phyloP scores from a whole-genome alignment of 2,329 filamentous ascomycete genomes.

The Aschersonia sp. region DNA sequence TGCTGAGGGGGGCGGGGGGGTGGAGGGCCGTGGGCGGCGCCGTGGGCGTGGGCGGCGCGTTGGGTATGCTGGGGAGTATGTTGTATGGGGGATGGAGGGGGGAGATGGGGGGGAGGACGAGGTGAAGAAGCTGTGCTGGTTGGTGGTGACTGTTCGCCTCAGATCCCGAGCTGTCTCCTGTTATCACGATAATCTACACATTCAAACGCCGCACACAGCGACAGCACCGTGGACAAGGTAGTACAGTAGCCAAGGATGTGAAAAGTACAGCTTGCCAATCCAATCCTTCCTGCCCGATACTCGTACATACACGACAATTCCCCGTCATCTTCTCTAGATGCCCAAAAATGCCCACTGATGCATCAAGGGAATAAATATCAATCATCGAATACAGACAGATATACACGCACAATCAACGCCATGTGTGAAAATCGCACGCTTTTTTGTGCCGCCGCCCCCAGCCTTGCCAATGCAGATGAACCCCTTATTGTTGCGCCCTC shows the following conservation, averaged over 20 bases:
- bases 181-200: too few relatives aligned
- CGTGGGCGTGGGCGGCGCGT: constrained; percentile 31
- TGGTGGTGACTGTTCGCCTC: not conserved
- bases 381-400: not conserved
- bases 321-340: not conserved
- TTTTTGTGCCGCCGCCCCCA: too few relatives aligned
- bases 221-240: too few relatives aligned
- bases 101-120: constrained; percentile 24
- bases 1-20: too few relatives aligned
- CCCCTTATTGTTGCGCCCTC: too few relatives aligned
- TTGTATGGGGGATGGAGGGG: constrained; percentile 32
- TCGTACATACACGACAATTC: not conserved
- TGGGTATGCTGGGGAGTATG: constrained; percentile 30
- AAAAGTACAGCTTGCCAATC: too few relatives aligned
- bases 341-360: too few relatives aligned
- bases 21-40: constrained; percentile 28
- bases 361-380: not conserved
- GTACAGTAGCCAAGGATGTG: too few relatives aligned
- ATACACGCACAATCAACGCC: not conserved
- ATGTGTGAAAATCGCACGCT: not conserved
- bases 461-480: too few relatives aligned
- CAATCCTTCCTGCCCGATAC: too few relatives aligned
- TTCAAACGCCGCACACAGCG: too few relatives aligned
- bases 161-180: too few relatives aligned
- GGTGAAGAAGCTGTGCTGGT: not conserved